Evolutionary conservation across 495 filamentous ascomycete species (phyloP), one percentile per base, ranked within the genome.

Genomic region (Neurospora sp.): DNA sequence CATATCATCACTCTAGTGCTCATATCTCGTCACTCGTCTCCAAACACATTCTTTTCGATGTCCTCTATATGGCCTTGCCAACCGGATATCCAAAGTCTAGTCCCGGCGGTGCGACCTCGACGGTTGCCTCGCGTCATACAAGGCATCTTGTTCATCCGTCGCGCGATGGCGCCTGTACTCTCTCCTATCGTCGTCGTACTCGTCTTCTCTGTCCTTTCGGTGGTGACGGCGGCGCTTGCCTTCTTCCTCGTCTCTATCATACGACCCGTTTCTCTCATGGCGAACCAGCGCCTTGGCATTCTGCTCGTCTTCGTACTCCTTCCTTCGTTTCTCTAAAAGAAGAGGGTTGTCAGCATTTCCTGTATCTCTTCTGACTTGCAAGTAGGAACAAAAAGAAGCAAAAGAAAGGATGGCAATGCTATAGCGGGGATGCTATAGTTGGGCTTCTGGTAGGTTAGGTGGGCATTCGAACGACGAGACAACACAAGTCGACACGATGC

Each of bases 301-400:
- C 15, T 69, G 17, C 38, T 83, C 79, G 13, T 77, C 73, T 62
- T 82, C 82, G 66, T 76, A 76, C 45, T 85, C 84, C 38, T 78
- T 80, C 40, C 81, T 76, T 37, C 83, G 80, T 39, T 76, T 77
- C 59, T 84, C 83, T 84, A 72, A 70, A 39, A 6, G 48, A 34
- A 66, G 13, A 48, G 24, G 69, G 62, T 37, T 76, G 77, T 78
- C 66, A 77, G 76, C 74, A 77, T 36, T 71, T 74, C 71, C 69
- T 34, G 34, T 39, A 24, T 48, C 39, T 72, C 70, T 59, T 70
- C 2, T 37, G 48, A 31, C 7, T 28, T 39, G 21, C 71, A 31
- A 69, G 39, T 34, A 59, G 37, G 24, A 36, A 19, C 31, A 19
- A n/a, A 69, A 43, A 72, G 69, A 54, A 66, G 28, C 48, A 66